Conservation (phyloP, 805 yeast genomes). For the Yarrowia hollandica region DNA sequence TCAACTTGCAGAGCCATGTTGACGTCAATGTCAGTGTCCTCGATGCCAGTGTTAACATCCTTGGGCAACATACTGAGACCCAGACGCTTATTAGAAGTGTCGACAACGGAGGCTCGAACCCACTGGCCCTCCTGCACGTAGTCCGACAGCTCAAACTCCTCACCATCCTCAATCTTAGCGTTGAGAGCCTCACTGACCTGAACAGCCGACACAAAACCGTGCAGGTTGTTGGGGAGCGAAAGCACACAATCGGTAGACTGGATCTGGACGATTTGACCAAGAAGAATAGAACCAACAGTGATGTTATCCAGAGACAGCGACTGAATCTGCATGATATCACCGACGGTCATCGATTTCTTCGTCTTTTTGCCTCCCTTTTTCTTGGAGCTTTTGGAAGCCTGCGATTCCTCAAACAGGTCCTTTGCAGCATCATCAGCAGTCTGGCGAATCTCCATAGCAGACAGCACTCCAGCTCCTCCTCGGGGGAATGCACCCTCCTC, state of each 20-base stretch:
- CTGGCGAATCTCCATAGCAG: slow-evolving; percentile 88
- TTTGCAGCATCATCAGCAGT: slow-evolving; percentile 89
- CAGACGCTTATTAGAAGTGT: slow-evolving; percentile 61
- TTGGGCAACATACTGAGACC: slow-evolving; percentile 74
- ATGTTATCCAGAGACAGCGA: slow-evolving; percentile 61
- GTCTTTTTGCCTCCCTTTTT: slow-evolving; percentile 41
- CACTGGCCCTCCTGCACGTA: slow-evolving; percentile 76
- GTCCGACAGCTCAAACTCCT: slow-evolving; percentile 45
- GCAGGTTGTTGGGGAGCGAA: slow-evolving; percentile 75
- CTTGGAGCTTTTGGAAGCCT: slow-evolving; percentile 36
- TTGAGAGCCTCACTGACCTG: slow-evolving; percentile 60
- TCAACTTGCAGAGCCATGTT: slow-evolving; percentile 74
- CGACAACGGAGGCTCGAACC: slow-evolving; percentile 77
- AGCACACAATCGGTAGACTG: slow-evolving; percentile 63
- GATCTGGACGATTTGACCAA: slow-evolving; percentile 73
- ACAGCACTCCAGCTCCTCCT: slow-evolving; percentile 78
- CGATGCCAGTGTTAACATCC: slow-evolving; percentile 53
- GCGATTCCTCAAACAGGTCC: slow-evolving; percentile 51
- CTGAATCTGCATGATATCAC: slow-evolving; percentile 46
- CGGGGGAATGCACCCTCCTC: slow-evolving; percentile 79
- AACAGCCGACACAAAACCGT: slow-evolving; percentile 73
- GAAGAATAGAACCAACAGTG: slow-evolving; percentile 67
- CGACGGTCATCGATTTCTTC: neutral
- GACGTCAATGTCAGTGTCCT: slow-evolving; percentile 53
- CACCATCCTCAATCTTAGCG: slow-evolving; percentile 47